phyloP scores from a whole-genome alignment of 306 rosid species.

The Styphnolobium japonicum region DNA sequence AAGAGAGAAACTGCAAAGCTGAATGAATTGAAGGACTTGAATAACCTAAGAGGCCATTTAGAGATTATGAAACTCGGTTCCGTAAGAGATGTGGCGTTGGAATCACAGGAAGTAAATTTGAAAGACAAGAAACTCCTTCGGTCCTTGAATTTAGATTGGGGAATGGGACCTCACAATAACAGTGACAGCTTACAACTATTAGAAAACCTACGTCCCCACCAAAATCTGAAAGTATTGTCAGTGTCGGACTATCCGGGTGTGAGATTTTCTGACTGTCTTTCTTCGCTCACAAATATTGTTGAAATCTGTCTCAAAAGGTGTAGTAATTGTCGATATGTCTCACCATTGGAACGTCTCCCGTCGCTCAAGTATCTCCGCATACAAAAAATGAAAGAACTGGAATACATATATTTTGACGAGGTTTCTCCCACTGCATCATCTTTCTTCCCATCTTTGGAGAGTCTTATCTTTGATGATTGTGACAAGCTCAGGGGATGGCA shows the following conservation, averaged over 20 bases:
- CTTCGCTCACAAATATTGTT: not conserved
- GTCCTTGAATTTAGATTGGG: not conserved
- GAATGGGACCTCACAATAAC: no score
- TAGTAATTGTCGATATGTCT: not conserved
- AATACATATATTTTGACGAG: not conserved
- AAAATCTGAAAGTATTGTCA: not conserved
- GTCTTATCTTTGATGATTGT: fast-evolving
- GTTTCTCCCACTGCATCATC: no score
- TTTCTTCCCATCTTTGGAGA: slow-evolving; percentile 10
- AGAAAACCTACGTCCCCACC: not conserved
- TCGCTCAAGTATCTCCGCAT: not conserved
- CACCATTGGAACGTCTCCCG: not conserved
- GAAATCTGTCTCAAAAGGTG: fast-evolving
- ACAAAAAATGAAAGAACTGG: fast-evolving
- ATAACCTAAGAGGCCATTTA: not conserved
- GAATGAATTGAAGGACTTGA: not conserved
- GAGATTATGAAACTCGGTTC: not conserved
- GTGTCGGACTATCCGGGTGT: fast-evolving
- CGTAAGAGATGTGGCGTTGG: not conserved
- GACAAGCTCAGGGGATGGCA: slow-evolving; percentile 19
- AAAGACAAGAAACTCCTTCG: not conserved
- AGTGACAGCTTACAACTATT: not conserved
- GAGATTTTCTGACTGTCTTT: not conserved
- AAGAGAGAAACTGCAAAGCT: not conserved
- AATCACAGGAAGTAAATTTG: not conserved